phyloP scores from a whole-genome alignment of 441 rosid genomes.

The Metrosideros polymorpha region DNA sequence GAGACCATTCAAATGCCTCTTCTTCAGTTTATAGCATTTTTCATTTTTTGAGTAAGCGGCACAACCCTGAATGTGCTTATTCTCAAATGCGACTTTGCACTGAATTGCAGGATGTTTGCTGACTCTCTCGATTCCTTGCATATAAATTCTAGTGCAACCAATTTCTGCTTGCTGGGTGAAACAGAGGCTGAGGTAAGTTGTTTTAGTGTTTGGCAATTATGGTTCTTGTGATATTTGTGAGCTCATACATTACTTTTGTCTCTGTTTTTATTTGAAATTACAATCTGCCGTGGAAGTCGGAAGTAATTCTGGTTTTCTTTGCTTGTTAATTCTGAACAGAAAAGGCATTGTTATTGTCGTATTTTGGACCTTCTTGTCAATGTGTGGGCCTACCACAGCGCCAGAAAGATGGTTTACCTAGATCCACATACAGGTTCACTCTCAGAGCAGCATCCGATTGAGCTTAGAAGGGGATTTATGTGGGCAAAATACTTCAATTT shows the following conservation, averaged over 20 bases:
- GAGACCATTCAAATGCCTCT: neutral
- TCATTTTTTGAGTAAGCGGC: neutral
- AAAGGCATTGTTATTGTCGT: slow-evolving; percentile 87
- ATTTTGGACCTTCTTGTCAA: slow-evolving; percentile 74
- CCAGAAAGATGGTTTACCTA: slow-evolving; percentile 79
- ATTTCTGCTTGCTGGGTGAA: slow-evolving; percentile 57
- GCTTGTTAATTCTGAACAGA: slow-evolving; percentile 30
- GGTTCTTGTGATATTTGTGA: neutral
- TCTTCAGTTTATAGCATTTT: neutral
- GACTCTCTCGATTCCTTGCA: slow-evolving; percentile 86
- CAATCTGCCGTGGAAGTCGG: neutral
- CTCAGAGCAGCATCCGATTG: slow-evolving; percentile 70
- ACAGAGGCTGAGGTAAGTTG: slow-evolving; percentile 61
- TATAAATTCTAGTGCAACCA: slow-evolving; percentile 29
- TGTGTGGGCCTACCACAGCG: slow-evolving; percentile 97
- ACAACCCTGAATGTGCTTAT: neutral
- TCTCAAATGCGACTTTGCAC: neutral
- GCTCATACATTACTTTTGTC: neutral
- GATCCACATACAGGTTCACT: slow-evolving; percentile 64
- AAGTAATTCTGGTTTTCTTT: neutral
- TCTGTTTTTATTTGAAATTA: neutral
- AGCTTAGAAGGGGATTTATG: slow-evolving; percentile 45
- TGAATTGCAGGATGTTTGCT: slow-evolving; percentile 68
- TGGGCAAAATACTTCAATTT: slow-evolving; percentile 83
- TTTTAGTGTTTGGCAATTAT: neutral